These are phyloP conservation scores for Penicillium cataractarum DNA, from an alignment of 495 filamentous ascomycete species.

Conservation along the genomic window DNA sequence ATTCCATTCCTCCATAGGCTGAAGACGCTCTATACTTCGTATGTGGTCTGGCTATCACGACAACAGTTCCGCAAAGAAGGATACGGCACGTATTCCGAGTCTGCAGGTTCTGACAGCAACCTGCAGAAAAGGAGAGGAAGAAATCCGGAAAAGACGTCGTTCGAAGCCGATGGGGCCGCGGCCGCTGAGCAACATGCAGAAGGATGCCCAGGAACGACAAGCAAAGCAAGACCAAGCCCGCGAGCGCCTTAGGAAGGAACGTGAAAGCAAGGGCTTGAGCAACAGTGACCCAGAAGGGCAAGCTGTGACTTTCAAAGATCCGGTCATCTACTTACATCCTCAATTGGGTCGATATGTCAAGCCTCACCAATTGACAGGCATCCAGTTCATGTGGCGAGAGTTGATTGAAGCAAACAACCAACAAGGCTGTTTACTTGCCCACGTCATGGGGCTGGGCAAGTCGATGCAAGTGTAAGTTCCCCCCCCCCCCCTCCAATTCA, in stretches of 20 bases:
- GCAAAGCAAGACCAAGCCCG: constrained; percentile 44
- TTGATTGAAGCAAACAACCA: constrained; percentile 60
- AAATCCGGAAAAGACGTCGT: constrained; percentile 41
- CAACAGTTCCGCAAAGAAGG: background rate
- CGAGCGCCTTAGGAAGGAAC: constrained; percentile 44
- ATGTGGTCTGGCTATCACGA: background rate
- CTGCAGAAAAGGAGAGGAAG: background rate
- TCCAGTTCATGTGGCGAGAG: constrained; percentile 90
- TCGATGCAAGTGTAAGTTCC: constrained; percentile 77
- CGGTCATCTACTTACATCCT: constrained; percentile 56
- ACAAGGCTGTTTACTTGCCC: constrained; percentile 83
- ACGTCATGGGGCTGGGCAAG: constrained; percentile 94
- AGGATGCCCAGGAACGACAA: constrained; percentile 47
- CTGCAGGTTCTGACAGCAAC: background rate
- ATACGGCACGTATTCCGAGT: background rate
- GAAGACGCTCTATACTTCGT: background rate
- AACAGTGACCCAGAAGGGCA: constrained; percentile 51
- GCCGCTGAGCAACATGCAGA: constrained; percentile 50
- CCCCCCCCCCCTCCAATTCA: too few relatives aligned
- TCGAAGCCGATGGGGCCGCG: constrained; percentile 52
- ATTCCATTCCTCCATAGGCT: background rate
- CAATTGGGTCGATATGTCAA: constrained; percentile 55
- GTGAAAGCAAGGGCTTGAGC: constrained; percentile 42
- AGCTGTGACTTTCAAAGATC: constrained; percentile 72
- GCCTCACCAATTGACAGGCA: constrained; percentile 66